Conservation (phyloP, 768 basidiomycete genomes). For the Leccinum aurantiacum region DNA sequence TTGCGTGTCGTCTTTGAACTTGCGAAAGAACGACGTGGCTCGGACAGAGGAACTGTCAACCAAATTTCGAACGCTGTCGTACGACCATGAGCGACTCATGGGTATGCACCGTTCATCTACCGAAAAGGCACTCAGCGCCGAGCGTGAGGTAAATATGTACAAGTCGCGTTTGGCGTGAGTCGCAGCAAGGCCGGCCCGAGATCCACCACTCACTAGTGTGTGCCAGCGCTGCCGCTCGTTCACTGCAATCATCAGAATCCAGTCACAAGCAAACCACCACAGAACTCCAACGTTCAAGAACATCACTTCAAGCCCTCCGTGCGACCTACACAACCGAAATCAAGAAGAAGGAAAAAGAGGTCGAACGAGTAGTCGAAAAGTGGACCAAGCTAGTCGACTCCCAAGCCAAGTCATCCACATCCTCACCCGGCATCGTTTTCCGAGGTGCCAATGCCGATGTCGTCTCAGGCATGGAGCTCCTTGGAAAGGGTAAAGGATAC, state of each 20-base stretch:
- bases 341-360: conserved; percentile 79
- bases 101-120: conserved; percentile 59
- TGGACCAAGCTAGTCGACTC: conserved; percentile 71
- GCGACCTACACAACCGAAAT: conserved; percentile 67
- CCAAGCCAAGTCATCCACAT: conserved; percentile 56
- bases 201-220: conserved; percentile 8
- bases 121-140: conserved; percentile 68
- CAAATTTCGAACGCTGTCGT: conserved; percentile 72
- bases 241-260: conserved; percentile 57
- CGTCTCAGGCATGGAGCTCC: conserved; percentile 42
- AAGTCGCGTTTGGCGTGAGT: conserved; percentile 74
- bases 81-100: conserved; percentile 75
- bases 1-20: conserved; percentile 11
- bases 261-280: conserved; percentile 68
- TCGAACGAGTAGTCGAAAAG: conserved; percentile 70
- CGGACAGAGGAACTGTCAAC: conserved; percentile 75
- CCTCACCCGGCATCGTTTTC: conserved; percentile 50
- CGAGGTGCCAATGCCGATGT: conserved; percentile 52
- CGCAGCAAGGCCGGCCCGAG: neutral
- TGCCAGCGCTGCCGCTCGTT: conserved; percentile 50
- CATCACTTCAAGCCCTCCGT: conserved; percentile 65
- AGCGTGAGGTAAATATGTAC: conserved; percentile 72
- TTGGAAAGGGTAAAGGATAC: conserved; percentile 53
- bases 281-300: conserved; percentile 73
- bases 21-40: conserved; percentile 65